Evolutionary conservation across 2,329 filamentous ascomycete genomes (phyloP), one percentile per base, ranked within the genome.

Genomic region (Aspergillus udagawae): DNA sequence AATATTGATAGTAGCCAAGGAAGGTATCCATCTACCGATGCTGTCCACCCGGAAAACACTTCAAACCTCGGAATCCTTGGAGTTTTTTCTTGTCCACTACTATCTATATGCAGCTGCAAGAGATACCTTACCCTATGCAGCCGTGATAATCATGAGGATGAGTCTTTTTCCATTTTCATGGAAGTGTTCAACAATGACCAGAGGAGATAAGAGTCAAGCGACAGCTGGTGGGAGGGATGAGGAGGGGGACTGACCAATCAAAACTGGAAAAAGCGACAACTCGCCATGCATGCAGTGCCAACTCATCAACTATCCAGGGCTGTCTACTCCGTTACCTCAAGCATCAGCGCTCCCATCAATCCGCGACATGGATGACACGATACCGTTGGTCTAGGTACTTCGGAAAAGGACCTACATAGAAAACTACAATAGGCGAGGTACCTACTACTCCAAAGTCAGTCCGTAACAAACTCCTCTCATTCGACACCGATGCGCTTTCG

Each of bases 271-370:
- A 45, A 44, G 49, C 59, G 54, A 56, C 63, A 59, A 63, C 66
- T 64, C 60, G 65, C 68, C 64, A 68, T 70, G 69, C 70, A 72
- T 71, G 68, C 67, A 69, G 52, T 71, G 70, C 63, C 63, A 65
- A 55, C 63, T 53, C 63, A 65, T 64, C 63, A 54, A 44, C 28
- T 29, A 29, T 29, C 28, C 28, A 29, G 28, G 10, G 3, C 28
- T 29, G 28, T 29, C 28, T 29, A 12, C 28, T 29, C 28, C 28
- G 28, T 29, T 10, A 10, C 28, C 28, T 64, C 63, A 54, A 44
- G 32, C 14, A 38, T 38, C 32, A 38, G 14, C 32, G 14, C 6
- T 17, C 5, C 32, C 32, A 17, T 38, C 32, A 17, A 7, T 38
- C 32, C 2, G 32, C 14, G 32, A 17, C 32, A 17, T 7, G 29